These are phyloP conservation scores for Penicillium sp. DNA, from an alignment of 2,329 filamentous ascomycete genomes.

Conservation along the genomic window DNA sequence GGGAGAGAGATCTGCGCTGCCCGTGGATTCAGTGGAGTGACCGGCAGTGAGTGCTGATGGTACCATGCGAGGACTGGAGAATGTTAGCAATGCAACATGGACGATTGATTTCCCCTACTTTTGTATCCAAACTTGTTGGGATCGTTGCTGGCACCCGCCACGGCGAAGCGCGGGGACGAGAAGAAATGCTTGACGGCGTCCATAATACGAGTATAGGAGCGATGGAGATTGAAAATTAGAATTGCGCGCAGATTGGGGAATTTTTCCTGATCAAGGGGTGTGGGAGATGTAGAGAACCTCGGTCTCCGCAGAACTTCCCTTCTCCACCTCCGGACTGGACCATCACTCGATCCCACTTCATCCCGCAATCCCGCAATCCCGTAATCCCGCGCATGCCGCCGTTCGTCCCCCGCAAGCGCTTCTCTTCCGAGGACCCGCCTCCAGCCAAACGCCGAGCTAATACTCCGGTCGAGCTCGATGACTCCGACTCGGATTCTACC, in stretches of 20 bases:
- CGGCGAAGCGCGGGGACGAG: constrained; percentile 70
- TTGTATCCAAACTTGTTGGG: constrained; percentile 82
- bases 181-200: constrained; percentile 70
- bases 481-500: constrained; percentile 27
- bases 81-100: constrained; percentile 7
- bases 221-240: constrained; percentile 11
- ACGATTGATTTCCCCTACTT: constrained; percentile 47
- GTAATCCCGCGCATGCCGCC: constrained; percentile 39
- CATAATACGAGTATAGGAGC: no score
- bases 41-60: constrained; percentile 65
- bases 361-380: not conserved
- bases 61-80: constrained; percentile 83
- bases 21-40: constrained; percentile 76
- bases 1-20: constrained; percentile 59
- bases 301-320: constrained; percentile 12
- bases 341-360: no score
- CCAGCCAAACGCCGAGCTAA: constrained; percentile 31
- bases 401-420: constrained; percentile 43
- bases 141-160: constrained; percentile 84
- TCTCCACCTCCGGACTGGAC: not conserved
- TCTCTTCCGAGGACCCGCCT: constrained; percentile 33
- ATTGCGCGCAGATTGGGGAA: not conserved
- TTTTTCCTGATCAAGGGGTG: not conserved
- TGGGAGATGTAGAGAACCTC: constrained; percentile 11
- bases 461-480: constrained; percentile 20